A percentile compares a stretch with the other conserved stretches of the same genome.
These are phyloP conservation scores for Mycena polygramma DNA, from an alignment of 768 basidiomycete species.

Conservation along the genomic window DNA sequence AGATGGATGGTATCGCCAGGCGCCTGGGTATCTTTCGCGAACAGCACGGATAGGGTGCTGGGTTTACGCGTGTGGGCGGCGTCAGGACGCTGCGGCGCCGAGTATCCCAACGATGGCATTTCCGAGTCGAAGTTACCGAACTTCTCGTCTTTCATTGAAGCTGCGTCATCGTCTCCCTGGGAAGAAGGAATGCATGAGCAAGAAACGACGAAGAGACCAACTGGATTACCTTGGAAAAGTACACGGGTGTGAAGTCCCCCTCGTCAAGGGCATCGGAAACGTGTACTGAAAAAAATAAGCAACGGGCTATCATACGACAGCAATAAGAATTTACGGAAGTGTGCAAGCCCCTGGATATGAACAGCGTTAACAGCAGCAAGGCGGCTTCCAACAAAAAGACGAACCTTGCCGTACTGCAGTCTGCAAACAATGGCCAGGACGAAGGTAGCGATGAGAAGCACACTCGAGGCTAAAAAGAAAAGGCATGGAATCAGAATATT, in stretches of 20 bases:
- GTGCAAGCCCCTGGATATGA: constrained; percentile 54
- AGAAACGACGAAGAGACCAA: not conserved
- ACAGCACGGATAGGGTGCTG: constrained; percentile 24
- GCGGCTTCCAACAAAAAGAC: not conserved
- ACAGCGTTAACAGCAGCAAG: not conserved
- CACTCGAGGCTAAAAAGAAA: constrained; percentile 46
- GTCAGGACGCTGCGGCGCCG: not conserved
- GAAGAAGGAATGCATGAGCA: not conserved
- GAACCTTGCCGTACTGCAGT: constrained; percentile 61
- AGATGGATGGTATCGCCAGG: constrained; percentile 29
- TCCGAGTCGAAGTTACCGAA: constrained; percentile 19
- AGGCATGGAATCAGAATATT: not conserved
- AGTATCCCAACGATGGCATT: constrained; percentile 15
- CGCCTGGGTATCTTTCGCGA: constrained; percentile 17
- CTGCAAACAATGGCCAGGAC: constrained; percentile 63
- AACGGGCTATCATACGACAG: not conserved
- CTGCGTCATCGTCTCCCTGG: constrained; percentile 4
- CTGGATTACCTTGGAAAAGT: constrained; percentile 47
- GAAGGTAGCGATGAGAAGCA: constrained; percentile 56
- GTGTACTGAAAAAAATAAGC: constrained; percentile 46
- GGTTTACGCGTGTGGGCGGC: constrained; percentile 11
- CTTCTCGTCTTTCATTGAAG: constrained; percentile 17
- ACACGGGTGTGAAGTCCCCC: constrained; percentile 58
- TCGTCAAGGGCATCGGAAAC: constrained; percentile 56
- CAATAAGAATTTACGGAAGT: constrained; percentile 56